Evolutionary conservation across 495 filamentous ascomycete species (phyloP), one percentile per base, ranked within the genome.

Genomic region (Neurospora sp.): DNA sequence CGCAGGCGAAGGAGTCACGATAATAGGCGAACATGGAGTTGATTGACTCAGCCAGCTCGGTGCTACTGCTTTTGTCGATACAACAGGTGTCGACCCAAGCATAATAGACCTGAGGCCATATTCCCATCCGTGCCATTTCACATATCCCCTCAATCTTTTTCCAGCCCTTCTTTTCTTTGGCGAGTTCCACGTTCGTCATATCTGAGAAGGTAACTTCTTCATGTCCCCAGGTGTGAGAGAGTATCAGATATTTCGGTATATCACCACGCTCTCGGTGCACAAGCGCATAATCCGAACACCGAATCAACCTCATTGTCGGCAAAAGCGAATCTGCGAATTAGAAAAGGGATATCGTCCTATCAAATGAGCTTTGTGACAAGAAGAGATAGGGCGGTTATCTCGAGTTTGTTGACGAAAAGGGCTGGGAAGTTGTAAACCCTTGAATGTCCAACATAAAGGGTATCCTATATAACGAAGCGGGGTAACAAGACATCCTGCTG

Each of bases 1-100:
- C 9, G 4, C 68, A 69, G 7, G 81, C 53, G 0, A 0, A 10
- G 6, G 78, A 72, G 16, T 69, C 38, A 9, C 48, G 20, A 65
- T 74, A 74, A 59, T 71, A 74, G 3, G 20, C 40, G 40, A 53
- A 77, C 83, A 84, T 81, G 38, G 81, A 78, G 41, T 82, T 82
- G 72, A 83, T 81, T 40, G 81, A 72, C 61, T 81, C 78, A 14
- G 79, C 77, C 1, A 84, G 79, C 75, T 84, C 83, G 14, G 81
- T 77, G 69, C 77, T 80, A 59, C 75, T 82, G 12, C 37, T 74
- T 72, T 84, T 82, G 76, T 84, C 78, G 40, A 85, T 84, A 68
- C 77, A 78, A 44, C 74, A 78, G 12, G 74, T 78, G 61, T 79
- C 77, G 1, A 76, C 22, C 76, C 74, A 79, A 2, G 73, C 76